Evolutionary conservation across 257 asterid genomes (phyloP).

Genomic region (Thymus mandschuricus): DNA sequence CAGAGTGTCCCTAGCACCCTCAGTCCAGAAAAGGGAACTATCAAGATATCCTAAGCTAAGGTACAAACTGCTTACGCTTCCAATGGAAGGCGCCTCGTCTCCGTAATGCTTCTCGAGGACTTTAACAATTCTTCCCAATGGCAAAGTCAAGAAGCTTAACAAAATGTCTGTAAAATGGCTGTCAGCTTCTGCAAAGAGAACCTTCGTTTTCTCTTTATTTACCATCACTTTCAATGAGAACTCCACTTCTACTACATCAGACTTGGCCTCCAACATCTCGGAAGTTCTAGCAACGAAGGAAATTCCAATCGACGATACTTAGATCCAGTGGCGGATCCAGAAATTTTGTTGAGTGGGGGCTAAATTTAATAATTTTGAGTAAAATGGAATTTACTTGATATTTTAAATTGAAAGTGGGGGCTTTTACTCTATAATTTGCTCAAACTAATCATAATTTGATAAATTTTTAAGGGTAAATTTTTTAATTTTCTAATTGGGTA

Average conservation of each 20-base stretch:
- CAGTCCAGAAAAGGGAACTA: not conserved
- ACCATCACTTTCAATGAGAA: slow-evolving; percentile 10
- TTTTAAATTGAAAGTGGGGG: no score
- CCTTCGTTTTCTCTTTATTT: slow-evolving; percentile 26
- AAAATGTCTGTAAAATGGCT: slow-evolving; percentile 27
- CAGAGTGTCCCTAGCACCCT: not conserved
- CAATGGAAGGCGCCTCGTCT: not conserved
- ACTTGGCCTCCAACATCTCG: not conserved
- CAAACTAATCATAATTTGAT: no score
- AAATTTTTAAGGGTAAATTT: no score
- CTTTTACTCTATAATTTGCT: no score
- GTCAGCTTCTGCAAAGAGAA: slow-evolving; percentile 29
- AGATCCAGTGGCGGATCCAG: no score
- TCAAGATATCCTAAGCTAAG: slow-evolving; percentile 23
- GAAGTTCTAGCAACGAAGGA: not conserved
- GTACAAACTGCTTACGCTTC: slow-evolving; percentile 32
- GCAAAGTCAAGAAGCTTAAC: slow-evolving; percentile 35
- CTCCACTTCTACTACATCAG: not conserved
- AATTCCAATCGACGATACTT: not conserved
- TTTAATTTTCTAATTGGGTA: no score
- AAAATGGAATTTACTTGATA: no score
- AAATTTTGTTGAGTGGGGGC: no score
- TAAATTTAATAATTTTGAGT: no score
- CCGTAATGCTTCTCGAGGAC: not conserved
- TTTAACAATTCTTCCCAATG: slow-evolving; percentile 24